phyloP scores from a whole-genome alignment of 1,139 yeast species.

The Pichia sp. region DNA sequence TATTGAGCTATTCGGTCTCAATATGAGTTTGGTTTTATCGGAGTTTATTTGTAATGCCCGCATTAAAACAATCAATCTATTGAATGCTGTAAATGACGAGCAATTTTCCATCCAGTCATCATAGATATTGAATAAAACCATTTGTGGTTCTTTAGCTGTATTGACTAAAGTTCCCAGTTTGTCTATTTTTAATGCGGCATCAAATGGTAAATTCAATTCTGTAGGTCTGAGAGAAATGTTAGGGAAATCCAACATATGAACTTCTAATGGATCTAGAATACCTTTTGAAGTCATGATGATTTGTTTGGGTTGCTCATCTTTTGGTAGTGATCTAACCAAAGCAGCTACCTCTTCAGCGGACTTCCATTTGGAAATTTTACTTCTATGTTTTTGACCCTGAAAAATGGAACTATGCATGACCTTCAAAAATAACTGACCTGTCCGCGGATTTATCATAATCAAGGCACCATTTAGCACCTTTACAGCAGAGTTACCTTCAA shows the following conservation, averaged over 20 bases:
- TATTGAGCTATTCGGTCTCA: conserved; percentile 67
- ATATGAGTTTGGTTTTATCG: conserved; percentile 67
- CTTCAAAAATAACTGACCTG: conserved; percentile 83
- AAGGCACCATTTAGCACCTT: conserved; percentile 93
- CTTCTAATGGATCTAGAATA: conserved; percentile 90
- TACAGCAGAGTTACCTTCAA: conserved; percentile 88
- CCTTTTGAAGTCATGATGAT: conserved; percentile 86
- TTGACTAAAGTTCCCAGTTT: conserved; percentile 72
- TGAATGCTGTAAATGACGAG: conserved; percentile 90
- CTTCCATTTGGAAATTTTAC: conserved; percentile 96
- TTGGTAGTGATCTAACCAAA: conserved; percentile 76
- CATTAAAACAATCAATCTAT: conserved; percentile 70
- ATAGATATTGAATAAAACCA: conserved; percentile 83
- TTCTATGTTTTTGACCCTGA: conserved; percentile 94
- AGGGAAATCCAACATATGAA: conserved; percentile 95
- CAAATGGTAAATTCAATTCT: conserved; percentile 84
- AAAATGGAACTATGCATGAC: conserved; percentile 92
- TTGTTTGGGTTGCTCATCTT: conserved; percentile 92
- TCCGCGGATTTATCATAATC: conserved; percentile 79
- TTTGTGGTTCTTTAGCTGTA: conserved; percentile 86
- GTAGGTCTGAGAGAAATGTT: conserved; percentile 85
- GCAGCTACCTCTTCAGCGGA: conserved; percentile 98
- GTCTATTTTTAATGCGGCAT: conserved; percentile 75
- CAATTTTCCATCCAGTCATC: conserved; percentile 89
- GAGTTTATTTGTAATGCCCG: conserved; percentile 74